Evolutionary conservation across 1,139 yeast genomes (phyloP).

Genomic region (Wickerhamiella pararugosa): DNA sequence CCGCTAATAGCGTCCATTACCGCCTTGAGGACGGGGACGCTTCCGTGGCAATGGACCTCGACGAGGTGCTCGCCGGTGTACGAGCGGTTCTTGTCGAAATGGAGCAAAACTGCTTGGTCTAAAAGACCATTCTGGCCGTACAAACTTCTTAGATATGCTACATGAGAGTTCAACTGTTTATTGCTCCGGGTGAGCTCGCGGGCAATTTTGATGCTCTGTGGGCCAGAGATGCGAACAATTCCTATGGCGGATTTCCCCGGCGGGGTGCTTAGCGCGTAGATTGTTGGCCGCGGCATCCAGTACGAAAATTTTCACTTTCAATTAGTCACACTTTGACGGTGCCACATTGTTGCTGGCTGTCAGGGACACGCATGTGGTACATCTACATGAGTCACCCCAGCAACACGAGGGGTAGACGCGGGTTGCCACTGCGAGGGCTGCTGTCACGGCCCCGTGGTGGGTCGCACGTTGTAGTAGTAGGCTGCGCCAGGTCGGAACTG

Average conservation of each 20-base stretch:
- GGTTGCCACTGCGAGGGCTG: not conserved
- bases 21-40: conserved; percentile 65
- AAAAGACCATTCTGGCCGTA: conserved; percentile 25
- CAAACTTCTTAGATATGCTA: conserved; percentile 36
- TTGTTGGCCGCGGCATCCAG: conserved; percentile 30
- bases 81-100: conserved; percentile 60
- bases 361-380: not conserved
- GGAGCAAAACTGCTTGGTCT: conserved; percentile 65
- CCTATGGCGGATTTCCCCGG: conserved; percentile 77
- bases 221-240: conserved; percentile 70
- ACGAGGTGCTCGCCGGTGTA: conserved; percentile 87
- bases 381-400: not conserved
- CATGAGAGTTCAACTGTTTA: conserved; percentile 35
- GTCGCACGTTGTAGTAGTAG: no score
- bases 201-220: conserved; percentile 32
- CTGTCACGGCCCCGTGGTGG: not conserved
- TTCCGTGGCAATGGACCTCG: conserved; percentile 88
- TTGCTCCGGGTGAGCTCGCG: conserved; percentile 31
- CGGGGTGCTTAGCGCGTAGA: conserved; percentile 80
- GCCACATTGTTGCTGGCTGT: not conserved
- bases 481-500: not conserved
- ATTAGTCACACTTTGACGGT: not conserved
- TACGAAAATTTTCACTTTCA: not conserved
- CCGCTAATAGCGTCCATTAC: conserved; percentile 48
- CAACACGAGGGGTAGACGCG: no score